Percentiles rank a stretch among this genome's conserved stretches.
These are phyloP conservation scores for Syncephalis fuscata DNA, from an alignment of 371 early-diverging fungal species.

Conservation along the genomic window DNA sequence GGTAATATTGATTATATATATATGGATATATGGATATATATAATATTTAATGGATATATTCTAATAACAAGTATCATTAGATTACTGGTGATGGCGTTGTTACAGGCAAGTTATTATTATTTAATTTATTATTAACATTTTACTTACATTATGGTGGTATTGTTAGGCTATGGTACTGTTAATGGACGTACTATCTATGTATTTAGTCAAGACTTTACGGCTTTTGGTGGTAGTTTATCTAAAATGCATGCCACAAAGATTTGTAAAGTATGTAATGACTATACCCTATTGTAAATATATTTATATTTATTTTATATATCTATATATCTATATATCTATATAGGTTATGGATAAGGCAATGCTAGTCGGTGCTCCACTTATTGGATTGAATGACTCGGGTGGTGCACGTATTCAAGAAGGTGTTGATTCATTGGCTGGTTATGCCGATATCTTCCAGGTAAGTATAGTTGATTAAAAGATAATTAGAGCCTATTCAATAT, in stretches of 20 bases:
- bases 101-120: slow-evolving; percentile 25
- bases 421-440: slow-evolving; percentile 90
- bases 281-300: no score
- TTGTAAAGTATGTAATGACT: slow-evolving; percentile 36
- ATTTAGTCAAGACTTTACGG: slow-evolving; percentile 93
- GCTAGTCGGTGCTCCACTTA: slow-evolving; percentile 84
- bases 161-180: slow-evolving; percentile 62
- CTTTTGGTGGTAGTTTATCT: slow-evolving; percentile 81
- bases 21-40: no score
- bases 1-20: slow-evolving; percentile 18
- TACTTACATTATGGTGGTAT: background rate
- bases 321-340: no score
- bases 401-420: slow-evolving; percentile 98
- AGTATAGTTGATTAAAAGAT: background rate
- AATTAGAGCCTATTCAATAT: background rate
- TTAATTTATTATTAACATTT: background rate
- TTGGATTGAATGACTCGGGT: slow-evolving; percentile 93
- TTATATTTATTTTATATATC: no score
- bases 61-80: no score
- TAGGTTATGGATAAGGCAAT: slow-evolving; percentile 88
- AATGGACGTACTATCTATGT: slow-evolving; percentile 83
- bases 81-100: slow-evolving; percentile 92
- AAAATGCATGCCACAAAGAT: slow-evolving; percentile 86
- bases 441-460: slow-evolving; percentile 88
- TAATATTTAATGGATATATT: slow-evolving; percentile 1